Percentiles rank a stretch among this genome's conserved stretches.
phyloP scores from a whole-genome alignment of 2,329 filamentous ascomycete genomes.

The Spiromastix sp. region DNA sequence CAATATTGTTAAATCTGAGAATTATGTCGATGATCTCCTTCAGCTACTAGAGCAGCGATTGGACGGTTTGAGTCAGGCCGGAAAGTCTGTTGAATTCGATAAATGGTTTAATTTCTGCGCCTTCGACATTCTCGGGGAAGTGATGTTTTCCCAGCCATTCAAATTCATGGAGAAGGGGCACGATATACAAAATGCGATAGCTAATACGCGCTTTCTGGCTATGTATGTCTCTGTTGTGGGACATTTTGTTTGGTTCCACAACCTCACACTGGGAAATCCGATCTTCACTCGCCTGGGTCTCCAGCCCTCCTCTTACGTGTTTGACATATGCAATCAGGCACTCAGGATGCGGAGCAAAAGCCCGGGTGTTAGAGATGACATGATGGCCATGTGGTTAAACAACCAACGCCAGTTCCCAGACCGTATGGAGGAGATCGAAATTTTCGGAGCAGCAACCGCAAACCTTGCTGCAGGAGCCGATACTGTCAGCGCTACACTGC shows the following conservation, averaged over 20 bases:
- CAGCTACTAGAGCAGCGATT: constrained; percentile 18
- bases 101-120: constrained; percentile 32
- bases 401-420: constrained; percentile 24
- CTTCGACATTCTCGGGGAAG: constrained; percentile 27
- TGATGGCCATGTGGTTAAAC: constrained; percentile 28
- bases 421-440: constrained; percentile 22
- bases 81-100: constrained; percentile 25
- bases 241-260: constrained; percentile 25
- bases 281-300: constrained; percentile 26
- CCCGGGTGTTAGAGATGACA: constrained; percentile 22
- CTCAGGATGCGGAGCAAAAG: constrained; percentile 25
- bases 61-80: constrained; percentile 14
- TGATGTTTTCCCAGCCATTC: constrained; percentile 27
- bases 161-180: constrained; percentile 23
- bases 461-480: constrained; percentile 31
- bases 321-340: constrained; percentile 25
- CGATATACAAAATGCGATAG: constrained; percentile 28
- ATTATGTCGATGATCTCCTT: constrained; percentile 21
- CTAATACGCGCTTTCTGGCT: constrained; percentile 20
- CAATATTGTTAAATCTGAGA: constrained; percentile 22
- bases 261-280: constrained; percentile 27
- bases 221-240: constrained; percentile 25
- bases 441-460: constrained; percentile 23
- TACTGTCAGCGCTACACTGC: constrained; percentile 26
- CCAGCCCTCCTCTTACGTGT: constrained; percentile 27